Evolutionary conservation across 169 alveolate species (phyloP).

Genomic region (Eimeria acervulina): DNA sequence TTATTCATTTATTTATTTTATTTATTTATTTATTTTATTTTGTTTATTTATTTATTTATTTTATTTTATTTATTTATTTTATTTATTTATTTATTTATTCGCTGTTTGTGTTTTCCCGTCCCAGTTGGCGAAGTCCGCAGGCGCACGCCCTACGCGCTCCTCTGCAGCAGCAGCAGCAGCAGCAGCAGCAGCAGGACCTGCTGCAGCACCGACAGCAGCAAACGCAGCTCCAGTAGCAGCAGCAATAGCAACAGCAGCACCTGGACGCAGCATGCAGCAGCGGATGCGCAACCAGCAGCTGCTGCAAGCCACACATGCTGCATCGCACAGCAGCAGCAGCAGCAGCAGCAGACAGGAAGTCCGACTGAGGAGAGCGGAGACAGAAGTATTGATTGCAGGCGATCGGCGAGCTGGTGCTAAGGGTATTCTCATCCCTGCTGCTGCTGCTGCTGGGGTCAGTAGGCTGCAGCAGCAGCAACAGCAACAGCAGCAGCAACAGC

Average conservation of each 20-base stretch:
- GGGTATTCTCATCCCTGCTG: background rate
- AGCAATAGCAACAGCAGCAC: background rate
- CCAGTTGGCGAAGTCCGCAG: background rate
- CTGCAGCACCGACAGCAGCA: background rate
- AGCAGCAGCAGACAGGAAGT: constrained; percentile 28
- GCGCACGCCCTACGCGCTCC: background rate
- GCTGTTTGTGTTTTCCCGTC: background rate
- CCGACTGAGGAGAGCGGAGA: constrained; percentile 28
- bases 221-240: background rate
- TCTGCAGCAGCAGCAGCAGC: background rate
- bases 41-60: no score
- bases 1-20: no score
- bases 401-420: background rate
- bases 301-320: no score
- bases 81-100: no score
- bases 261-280: no score
- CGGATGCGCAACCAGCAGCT: no score
- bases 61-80: no score
- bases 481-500: no score
- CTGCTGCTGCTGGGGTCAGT: no score
- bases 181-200: background rate
- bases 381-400: background rate
- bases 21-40: no score
- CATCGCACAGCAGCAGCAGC: no score
- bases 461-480: no score